Evolutionary conservation across 2,329 filamentous ascomycete species (phyloP), one percentile per base, ranked within the genome.

Genomic region (Monilinia fructigena): DNA sequence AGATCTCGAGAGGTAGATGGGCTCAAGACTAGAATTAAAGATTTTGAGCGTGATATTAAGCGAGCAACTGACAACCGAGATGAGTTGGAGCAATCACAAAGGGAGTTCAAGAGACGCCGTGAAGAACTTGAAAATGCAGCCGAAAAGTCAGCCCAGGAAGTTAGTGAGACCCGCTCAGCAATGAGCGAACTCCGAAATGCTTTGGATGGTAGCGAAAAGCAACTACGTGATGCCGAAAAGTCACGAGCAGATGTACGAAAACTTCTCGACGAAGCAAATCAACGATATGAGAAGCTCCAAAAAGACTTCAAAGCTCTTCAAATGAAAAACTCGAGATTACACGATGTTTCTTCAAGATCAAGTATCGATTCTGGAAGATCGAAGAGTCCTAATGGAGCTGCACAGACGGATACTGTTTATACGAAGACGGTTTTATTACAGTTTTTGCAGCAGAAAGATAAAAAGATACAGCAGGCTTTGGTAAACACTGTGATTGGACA

Each of bases 1-100:
- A 88, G 89, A 68, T 86, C 91, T 8, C 84, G 93, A 58, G 95
- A 98, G 80, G 82, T 92, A 3, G 95, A 98, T 76, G 94, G 98
- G 72, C 81, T 97, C 50, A 92, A 89, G 77, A 82, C 83, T 61
- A 91, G 88, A 77, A 83, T 93, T 14, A 87, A 92, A 8, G 93
- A 97, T 69, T 86, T 92, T 0, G 94, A 98, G 78, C 86, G 89
- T 14, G 87, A 91, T 61, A 80, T 92, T 64, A 89, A 89, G 74
- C 83, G 85, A 4, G 85, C 92, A 0, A 82, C 85, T 50, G 85
- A 89, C 70, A 93, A 96, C 74, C 89, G 88, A 70, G 90, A 95
- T 61, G 91, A 93, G 50, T 83, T 96, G 0, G 90, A 91, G 73
- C 82, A 85, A 56, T 85, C 86, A 1, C 89, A 93, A 77, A 86